A percentile compares a stretch with the other conserved stretches of the same genome.
Evolutionary conservation across 495 filamentous ascomycete genomes (phyloP).

Genomic region (Neurospora tetraspora): DNA sequence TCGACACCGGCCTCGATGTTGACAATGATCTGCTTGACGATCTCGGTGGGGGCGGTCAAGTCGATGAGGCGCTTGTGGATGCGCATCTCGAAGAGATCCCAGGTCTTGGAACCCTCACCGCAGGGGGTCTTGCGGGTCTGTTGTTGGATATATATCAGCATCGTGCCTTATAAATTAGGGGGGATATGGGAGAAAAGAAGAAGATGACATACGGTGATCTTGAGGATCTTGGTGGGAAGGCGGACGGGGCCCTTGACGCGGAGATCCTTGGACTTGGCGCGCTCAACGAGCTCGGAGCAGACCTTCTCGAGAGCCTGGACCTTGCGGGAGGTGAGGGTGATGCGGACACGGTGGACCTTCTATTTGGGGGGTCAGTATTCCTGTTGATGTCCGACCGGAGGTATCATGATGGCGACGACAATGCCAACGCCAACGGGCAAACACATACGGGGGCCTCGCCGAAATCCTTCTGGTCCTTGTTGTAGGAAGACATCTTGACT

Average conservation of each 20-base stretch:
- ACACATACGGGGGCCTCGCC: slow-evolving; percentile 37
- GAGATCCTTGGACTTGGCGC: slow-evolving; percentile 96
- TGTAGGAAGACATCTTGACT: slow-evolving; percentile 74
- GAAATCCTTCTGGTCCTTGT: slow-evolving; percentile 92
- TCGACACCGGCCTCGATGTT: slow-evolving; percentile 99
- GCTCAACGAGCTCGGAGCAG: slow-evolving; percentile 94
- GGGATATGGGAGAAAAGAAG: no score
- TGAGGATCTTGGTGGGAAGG: slow-evolving; percentile 93
- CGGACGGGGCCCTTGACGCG: slow-evolving; percentile 98
- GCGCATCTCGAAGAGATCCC: slow-evolving; percentile 98
- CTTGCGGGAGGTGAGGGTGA: slow-evolving; percentile 91
- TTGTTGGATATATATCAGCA: neutral
- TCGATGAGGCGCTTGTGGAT: slow-evolving; percentile 87
- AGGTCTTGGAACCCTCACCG: slow-evolving; percentile 99
- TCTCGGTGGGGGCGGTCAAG: slow-evolving; percentile 94
- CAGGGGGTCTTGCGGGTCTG: slow-evolving; percentile 65
- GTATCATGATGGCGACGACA: neutral
- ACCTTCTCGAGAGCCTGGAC: slow-evolving; percentile 96
- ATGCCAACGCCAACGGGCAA: neutral
- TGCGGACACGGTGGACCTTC: slow-evolving; percentile 98
- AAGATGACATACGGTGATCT: slow-evolving; percentile 67
- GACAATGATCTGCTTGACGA: slow-evolving; percentile 99
- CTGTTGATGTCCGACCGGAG: neutral
- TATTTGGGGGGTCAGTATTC: slow-evolving; percentile 18
- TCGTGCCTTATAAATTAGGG: no score